These are phyloP conservation scores for Tulasnella sp. DNA, from an alignment of 768 basidiomycete species.

Conservation along the genomic window DNA sequence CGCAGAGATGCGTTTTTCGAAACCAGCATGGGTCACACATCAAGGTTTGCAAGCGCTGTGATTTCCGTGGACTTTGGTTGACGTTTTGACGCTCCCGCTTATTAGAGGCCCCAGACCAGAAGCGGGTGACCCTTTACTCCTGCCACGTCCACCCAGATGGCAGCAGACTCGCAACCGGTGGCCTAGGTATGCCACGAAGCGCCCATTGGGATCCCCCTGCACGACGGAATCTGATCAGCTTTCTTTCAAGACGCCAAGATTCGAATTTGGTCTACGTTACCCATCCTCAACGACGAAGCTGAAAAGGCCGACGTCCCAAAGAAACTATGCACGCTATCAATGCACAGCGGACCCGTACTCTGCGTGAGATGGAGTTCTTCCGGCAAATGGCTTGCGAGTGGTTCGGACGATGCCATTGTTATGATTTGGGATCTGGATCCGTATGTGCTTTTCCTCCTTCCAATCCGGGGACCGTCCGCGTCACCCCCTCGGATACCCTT, in stretches of 20 bases:
- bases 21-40: constrained; percentile 84
- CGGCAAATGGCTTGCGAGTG: constrained; percentile 90
- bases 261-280: constrained; percentile 95
- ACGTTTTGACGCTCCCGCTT: background rate
- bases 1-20: constrained; percentile 70
- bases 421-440: constrained; percentile 98
- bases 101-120: constrained; percentile 34
- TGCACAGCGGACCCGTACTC: constrained; percentile 89
- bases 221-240: background rate
- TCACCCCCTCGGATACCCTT: background rate
- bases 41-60: constrained; percentile 45
- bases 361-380: constrained; percentile 91
- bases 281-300: constrained; percentile 74
- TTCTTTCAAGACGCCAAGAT: constrained; percentile 73
- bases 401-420: constrained; percentile 91
- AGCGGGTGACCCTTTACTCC: constrained; percentile 82
- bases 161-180: constrained; percentile 94
- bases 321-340: constrained; percentile 81
- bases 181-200: constrained; percentile 45
- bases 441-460: constrained; percentile 49
- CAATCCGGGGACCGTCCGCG: background rate
- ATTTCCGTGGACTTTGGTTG: background rate
- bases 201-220: background rate
- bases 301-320: constrained; percentile 77
- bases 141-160: constrained; percentile 94